Percentiles rank a stretch among this genome's conserved stretches.
These are phyloP conservation scores for Rhizopogon vesiculosus DNA, from an alignment of 768 basidiomycete genomes.

Conservation along the genomic window DNA sequence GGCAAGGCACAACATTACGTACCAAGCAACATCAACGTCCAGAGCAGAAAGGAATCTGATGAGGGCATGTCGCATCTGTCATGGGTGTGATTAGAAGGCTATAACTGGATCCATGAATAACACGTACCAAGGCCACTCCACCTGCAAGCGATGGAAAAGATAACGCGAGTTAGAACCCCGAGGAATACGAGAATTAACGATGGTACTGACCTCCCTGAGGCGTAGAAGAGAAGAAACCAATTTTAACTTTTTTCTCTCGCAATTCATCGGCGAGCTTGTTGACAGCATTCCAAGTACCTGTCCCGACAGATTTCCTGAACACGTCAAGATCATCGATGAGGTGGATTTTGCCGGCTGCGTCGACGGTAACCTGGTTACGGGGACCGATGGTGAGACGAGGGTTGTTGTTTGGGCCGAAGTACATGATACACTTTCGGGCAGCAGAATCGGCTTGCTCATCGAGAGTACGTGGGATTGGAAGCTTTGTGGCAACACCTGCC, in stretches of 20 bases:
- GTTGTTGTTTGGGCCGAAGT: slow-evolving; percentile 79
- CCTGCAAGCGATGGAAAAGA: slow-evolving; percentile 40
- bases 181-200: slow-evolving; percentile 2
- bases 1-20: slow-evolving; percentile 23
- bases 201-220: slow-evolving; percentile 77
- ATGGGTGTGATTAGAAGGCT: slow-evolving; percentile 10
- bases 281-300: slow-evolving; percentile 79
- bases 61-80: slow-evolving; percentile 88
- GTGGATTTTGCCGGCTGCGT: slow-evolving; percentile 82
- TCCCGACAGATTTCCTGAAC: slow-evolving; percentile 67
- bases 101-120: slow-evolving; percentile 10
- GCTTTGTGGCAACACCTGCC: slow-evolving; percentile 45
- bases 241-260: slow-evolving; percentile 80
- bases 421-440: slow-evolving; percentile 80
- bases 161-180: slow-evolving; percentile 20
- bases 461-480: slow-evolving; percentile 72
- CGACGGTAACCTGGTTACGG: slow-evolving; percentile 85
- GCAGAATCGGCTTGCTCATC: slow-evolving; percentile 87
- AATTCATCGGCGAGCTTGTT: slow-evolving; percentile 80
- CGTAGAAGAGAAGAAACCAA: slow-evolving; percentile 93
- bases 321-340: slow-evolving; percentile 79
- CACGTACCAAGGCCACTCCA: slow-evolving; percentile 85
- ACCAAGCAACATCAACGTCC: slow-evolving; percentile 85
- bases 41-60: slow-evolving; percentile 78
- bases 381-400: slow-evolving; percentile 78